Base-by-base conservation (phyloP, 176 grass and related monocot species). In the Leersia perrieri region DNA sequence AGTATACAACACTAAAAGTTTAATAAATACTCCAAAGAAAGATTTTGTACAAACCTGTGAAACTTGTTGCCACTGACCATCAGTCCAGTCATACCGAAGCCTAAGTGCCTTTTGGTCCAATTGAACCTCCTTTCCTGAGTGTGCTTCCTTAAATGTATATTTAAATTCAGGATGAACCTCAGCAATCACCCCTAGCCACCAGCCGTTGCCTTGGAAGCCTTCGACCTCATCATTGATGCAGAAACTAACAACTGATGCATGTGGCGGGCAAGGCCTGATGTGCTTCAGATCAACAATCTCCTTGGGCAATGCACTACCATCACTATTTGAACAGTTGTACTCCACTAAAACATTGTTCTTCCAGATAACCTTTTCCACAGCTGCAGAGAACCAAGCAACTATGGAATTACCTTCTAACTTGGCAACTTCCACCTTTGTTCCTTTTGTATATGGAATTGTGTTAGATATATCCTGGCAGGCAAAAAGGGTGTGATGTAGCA, bases 331-430 rank as follows among this genome's bases (percentile, higher is more conserved):
- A 78, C 61, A 35, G 53, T 80, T 83, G 70, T 89, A 93, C 11
- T 89, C 63, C 70, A 97, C 89, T 53, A 97, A 80, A 36, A 90
- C 60, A n/a, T 47, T 90, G 61, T 69, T 90, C 41, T 97, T 82
- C 94, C 91, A 97, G 58, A 97, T 88, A 47, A 33, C 74, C 69
- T 92, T 86, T 20, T 27, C n/a, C 23, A 91, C 63, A 18, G 55
- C 51, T 33, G 93, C 90, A 77, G 93, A 84, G 33, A 86, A 77
- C 90, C 93, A 96, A 33, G 87, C 88, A 61, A 87, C 38, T 22
- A 70, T 38, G 72, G 68, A 73, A 65, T 91, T 27, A 33, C 55
- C 66, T 88, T 86, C 77, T 42, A 87, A 11, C 71, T 40, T 87
- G 18, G 84, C 27, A 85, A 95, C 87, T 86, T 95, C 85, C 6